phyloP scores from a whole-genome alignment of 306 rosid species.

The Astragalus glycyphyllos region DNA sequence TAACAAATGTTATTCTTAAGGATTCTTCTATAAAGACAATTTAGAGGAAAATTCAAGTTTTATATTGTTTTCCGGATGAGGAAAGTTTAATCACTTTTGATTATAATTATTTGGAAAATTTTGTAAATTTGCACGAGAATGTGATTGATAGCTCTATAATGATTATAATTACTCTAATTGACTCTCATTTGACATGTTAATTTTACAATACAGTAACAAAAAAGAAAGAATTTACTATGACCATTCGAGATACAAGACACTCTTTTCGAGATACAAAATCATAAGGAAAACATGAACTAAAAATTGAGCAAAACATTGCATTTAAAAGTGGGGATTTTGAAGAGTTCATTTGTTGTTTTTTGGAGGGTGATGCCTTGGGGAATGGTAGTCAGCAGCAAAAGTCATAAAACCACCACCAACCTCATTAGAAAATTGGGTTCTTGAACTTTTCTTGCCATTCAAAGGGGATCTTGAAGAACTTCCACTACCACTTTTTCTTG shows the following conservation, averaged over 20 bases:
- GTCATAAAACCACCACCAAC: constrained; percentile 50
- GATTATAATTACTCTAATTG: too few relatives aligned
- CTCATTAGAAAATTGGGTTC: constrained; percentile 39
- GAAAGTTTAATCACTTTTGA: too few relatives aligned
- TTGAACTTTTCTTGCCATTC: constrained; percentile 27
- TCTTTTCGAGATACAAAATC: background rate
- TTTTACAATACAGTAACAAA: constrained; percentile 19
- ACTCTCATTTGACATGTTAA: constrained; percentile 15
- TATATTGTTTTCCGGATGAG: too few relatives aligned
- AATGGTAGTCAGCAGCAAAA: constrained; percentile 59
- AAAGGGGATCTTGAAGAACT: background rate
- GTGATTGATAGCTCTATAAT: background rate
- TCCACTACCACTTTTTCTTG: background rate
- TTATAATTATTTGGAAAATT: too few relatives aligned
- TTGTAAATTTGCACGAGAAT: too few relatives aligned
- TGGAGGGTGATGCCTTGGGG: constrained; percentile 65
- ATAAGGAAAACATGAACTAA: background rate
- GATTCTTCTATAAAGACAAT: too few relatives aligned
- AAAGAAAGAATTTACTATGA: constrained; percentile 21
- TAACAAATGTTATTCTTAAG: too few relatives aligned
- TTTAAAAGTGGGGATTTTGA: background rate
- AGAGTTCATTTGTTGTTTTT: constrained; percentile 51
- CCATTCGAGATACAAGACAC: background rate
- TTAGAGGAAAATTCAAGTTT: too few relatives aligned
- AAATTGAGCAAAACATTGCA: background rate